Conservation (phyloP, 805 yeast species). For the Starmera dryadoides region DNA sequence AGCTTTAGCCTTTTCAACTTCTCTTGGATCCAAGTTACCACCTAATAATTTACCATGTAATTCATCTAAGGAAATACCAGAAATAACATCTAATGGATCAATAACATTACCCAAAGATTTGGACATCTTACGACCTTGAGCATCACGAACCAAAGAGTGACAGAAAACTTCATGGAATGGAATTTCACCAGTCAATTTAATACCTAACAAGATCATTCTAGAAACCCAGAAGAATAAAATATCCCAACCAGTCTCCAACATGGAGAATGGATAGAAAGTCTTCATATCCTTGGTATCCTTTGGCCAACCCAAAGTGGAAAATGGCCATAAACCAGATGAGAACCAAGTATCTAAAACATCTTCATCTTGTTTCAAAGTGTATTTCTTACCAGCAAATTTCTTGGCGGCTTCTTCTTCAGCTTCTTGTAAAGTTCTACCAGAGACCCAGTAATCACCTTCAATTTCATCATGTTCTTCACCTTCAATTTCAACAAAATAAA, state of each 20-base stretch:
- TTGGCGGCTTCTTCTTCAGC: constrained; percentile 75
- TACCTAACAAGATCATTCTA: constrained; percentile 88
- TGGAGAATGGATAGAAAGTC: constrained; percentile 79
- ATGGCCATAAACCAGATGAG: constrained; percentile 97
- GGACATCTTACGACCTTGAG: constrained; percentile 99
- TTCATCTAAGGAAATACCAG: constrained; percentile 74
- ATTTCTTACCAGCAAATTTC: constrained; percentile 63
- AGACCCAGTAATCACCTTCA: constrained; percentile 79
- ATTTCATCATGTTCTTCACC: constrained; percentile 50
- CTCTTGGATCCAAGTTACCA: constrained; percentile 89
- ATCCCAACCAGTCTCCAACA: constrained; percentile 99
- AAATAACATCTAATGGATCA: constrained; percentile 91
- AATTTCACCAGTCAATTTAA: constrained; percentile 81
- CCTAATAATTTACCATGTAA: constrained; percentile 67
- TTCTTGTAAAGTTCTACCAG: constrained; percentile 79
- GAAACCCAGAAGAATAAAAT: constrained; percentile 98
- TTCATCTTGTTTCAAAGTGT: constrained; percentile 87
- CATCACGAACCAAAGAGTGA: constrained; percentile 97
- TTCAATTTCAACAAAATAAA: constrained; percentile 77
- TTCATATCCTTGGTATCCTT: constrained; percentile 64
- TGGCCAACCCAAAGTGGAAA: constrained; percentile 97
- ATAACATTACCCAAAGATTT: constrained; percentile 94
- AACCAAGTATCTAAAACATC: constrained; percentile 99
- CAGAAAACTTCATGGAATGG: constrained; percentile 98
- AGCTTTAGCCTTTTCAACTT: constrained; percentile 74